Evolutionary conservation across 2,329 filamentous ascomycete species (phyloP), one percentile per base, ranked within the genome.

Genomic region (Neonectria ditissima): DNA sequence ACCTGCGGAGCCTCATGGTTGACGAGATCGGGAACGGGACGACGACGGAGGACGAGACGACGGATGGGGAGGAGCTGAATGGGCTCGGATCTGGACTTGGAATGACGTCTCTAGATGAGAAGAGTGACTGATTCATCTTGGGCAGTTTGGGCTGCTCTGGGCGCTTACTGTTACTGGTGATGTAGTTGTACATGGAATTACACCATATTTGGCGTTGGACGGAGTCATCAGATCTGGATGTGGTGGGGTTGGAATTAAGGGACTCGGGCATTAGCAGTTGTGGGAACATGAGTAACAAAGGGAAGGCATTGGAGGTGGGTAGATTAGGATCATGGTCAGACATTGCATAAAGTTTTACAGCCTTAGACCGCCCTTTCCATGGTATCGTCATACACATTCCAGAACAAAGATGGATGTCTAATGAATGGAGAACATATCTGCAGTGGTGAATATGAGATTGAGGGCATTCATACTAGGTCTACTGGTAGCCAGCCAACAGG

Each of bases 1-100:
- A 90, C 65, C 71, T 90, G 56, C 78, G 79, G 66, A 84, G 81
- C 57, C 72, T 89, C 37, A 66, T 89, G 51, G 70, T 76, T 5
- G 77, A 70, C 2, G 79, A 79, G 65, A 75, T 70, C 71, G 73
- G 60, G 30, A 74, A 66, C 24, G 73, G 71, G 16, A 72, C 55
- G 20, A 80, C 76, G 32, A 79, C 78, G 20, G 77, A 79, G 64
- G 78, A 80, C 44, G 78, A 80, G 13, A 75, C 60, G 20, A 63
- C 74, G 3, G 77, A 79, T 16, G 75, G 55, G 2, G 75, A 81
- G n/a, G 73, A 78, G 10, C 54, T 73, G 14, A 69, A 68, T 9
- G 69, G 66, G 6, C 52, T 64, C 14, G 60, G 47, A 7, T 62
- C 48, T 22, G 73, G 67, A 9, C 59, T 76, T 20, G 75, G 70